phyloP scores from a whole-genome alignment of 1,284 basidiomycete genomes.

The Leucoagaricus sp. region DNA sequence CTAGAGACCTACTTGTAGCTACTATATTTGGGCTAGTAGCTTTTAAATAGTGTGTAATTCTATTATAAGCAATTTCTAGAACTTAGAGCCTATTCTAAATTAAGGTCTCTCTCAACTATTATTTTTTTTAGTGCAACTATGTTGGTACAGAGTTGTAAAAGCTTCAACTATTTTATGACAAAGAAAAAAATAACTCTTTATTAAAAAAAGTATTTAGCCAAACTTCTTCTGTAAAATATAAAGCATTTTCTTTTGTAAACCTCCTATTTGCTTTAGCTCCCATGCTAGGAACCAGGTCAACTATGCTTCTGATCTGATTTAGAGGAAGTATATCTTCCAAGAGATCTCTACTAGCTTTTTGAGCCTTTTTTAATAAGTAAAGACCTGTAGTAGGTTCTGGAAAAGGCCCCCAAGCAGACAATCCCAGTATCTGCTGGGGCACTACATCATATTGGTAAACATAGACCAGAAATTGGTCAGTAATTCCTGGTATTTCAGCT shows the following conservation, averaged over 20 bases:
- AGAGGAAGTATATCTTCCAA: not conserved
- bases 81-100: too few species aligned
- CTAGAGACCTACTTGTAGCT: too few species aligned
- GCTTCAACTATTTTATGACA: too few species aligned
- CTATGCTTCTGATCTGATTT: not conserved
- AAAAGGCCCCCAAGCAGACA: not conserved
- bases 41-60: too few species aligned
- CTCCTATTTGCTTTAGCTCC: not conserved
- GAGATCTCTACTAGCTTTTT: not conserved
- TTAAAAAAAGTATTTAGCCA: not conserved
- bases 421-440: not conserved
- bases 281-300: not conserved
- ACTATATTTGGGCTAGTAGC: too few species aligned
- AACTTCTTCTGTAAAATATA: not conserved
- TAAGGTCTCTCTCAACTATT: too few species aligned
- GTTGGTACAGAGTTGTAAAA: too few species aligned
- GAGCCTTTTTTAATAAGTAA: not conserved
- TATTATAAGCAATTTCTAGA: too few species aligned
- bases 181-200: not conserved
- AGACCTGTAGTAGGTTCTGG: not conserved
- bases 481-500: not conserved
- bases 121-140: too few species aligned
- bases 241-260: not conserved
- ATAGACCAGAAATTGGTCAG: not conserved
- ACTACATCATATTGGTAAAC: not conserved